Evolutionary conservation across 805 yeast genomes (phyloP).

Genomic region (Yarrowia sp.): DNA sequence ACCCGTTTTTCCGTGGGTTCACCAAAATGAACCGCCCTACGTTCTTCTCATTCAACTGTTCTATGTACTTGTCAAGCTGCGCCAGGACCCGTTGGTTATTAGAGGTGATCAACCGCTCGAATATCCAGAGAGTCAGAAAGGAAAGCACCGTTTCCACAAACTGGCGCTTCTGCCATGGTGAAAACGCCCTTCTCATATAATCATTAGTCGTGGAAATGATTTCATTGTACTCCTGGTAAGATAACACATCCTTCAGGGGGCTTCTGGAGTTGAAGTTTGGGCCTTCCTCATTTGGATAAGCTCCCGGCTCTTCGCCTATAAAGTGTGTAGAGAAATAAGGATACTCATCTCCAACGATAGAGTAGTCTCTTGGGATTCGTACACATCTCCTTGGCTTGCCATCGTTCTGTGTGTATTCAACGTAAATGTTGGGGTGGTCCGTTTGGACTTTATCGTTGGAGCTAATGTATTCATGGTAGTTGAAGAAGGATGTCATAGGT

Average conservation of each 20-base stretch:
- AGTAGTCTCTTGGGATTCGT: constrained; percentile 15
- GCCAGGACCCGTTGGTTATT: constrained; percentile 1
- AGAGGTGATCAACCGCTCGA: not conserved
- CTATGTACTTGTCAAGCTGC: constrained; percentile 4
- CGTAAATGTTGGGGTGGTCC: constrained; percentile 5
- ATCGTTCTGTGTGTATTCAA: not conserved
- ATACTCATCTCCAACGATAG: constrained; percentile 17
- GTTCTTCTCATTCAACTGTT: not conserved
- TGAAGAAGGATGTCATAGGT: constrained; percentile 26
- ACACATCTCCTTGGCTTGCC: not conserved
- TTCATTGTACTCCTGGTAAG: not conserved
- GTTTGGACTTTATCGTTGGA: constrained; percentile 4
- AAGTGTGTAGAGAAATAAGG: constrained; percentile 11
- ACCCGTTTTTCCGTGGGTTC: constrained; percentile 6
- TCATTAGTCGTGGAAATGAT: not conserved
- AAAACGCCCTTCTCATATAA: constrained; percentile 15
- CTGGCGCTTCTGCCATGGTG: constrained; percentile 17
- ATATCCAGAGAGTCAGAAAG: constrained; percentile 2
- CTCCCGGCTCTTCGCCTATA: constrained; percentile 20
- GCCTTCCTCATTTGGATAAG: constrained; percentile 17
- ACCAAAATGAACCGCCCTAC: not conserved
- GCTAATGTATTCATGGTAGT: constrained; percentile 23
- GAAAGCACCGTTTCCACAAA: constrained; percentile 9
- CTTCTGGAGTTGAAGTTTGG: not conserved
- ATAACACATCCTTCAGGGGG: constrained; percentile 11